Conservation (phyloP, 2,329 filamentous ascomycete genomes). For the Phaeoacremonium minimum region DNA sequence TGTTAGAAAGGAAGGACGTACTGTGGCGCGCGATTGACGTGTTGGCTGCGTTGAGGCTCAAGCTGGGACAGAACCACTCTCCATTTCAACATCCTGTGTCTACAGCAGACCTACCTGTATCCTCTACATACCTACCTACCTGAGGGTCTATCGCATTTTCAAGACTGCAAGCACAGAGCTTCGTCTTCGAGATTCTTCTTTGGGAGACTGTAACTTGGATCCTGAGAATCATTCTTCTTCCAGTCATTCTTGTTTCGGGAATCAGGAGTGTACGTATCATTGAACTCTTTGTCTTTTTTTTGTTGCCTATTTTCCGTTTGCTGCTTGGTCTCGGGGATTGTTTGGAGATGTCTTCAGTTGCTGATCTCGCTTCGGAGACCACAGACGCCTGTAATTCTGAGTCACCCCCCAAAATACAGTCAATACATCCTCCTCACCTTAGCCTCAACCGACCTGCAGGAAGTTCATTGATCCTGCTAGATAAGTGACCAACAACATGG, state of each 20-base stretch:
- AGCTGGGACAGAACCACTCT: no score
- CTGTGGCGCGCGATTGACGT: no score
- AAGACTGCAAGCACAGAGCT: constrained; percentile 60
- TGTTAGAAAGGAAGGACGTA: no score
- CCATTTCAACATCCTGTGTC: no score
- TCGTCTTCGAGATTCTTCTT: constrained; percentile 58
- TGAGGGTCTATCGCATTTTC: no score
- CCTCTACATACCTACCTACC: no score
- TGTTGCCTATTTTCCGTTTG: constrained; percentile 21
- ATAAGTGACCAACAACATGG: constrained; percentile 44
- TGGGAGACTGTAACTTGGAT: no score
- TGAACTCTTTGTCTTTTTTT: constrained; percentile 36
- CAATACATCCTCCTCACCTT: constrained; percentile 22
- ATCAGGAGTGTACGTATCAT: constrained; percentile 53
- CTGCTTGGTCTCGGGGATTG: not conserved
- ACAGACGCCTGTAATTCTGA: constrained; percentile 29
- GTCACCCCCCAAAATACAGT: constrained; percentile 18
- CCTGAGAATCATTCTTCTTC: no score
- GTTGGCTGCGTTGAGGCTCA: no score
- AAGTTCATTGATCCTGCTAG: no score
- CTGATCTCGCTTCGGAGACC: constrained; percentile 12
- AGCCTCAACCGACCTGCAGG: no score
- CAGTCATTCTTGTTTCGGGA: constrained; percentile 17
- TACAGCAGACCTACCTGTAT: no score
- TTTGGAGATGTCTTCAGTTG: constrained; percentile 8